A percentile compares a stretch with the other conserved stretches of the same genome.
Evolutionary conservation across 2,329 filamentous ascomycete genomes (phyloP).

Genomic region (Penicillium sp.): DNA sequence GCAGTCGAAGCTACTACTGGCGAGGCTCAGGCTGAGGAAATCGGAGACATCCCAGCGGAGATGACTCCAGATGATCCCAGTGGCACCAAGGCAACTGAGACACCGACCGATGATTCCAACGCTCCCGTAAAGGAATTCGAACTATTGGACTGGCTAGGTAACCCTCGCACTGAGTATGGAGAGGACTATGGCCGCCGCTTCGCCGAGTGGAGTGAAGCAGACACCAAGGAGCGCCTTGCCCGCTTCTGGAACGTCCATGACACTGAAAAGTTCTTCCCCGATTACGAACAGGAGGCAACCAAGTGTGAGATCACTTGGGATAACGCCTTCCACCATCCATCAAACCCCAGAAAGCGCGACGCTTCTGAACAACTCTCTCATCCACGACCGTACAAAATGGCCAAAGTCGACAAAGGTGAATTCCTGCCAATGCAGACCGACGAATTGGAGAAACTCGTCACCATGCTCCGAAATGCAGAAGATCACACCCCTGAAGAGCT

Average conservation of each 20-base stretch:
- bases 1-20: conserved; percentile 9
- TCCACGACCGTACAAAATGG: conserved; percentile 36
- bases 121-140: conserved; percentile 8
- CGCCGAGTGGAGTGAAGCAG: conserved; percentile 17
- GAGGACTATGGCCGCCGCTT: conserved; percentile 19
- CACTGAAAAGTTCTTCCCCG: conserved; percentile 31
- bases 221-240: conserved; percentile 33
- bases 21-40: conserved; percentile 15
- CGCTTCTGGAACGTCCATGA: conserved; percentile 40
- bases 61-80: not conserved
- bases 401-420: conserved; percentile 30
- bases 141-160: conserved; percentile 20
- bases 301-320: conserved; percentile 35
- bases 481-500: conserved; percentile 51
- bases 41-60: conserved; percentile 20
- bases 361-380: conserved; percentile 22
- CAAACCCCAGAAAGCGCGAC: conserved; percentile 33
- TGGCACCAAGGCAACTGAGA: conserved; percentile 2
- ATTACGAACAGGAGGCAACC: conserved; percentile 33
- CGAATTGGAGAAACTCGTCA: conserved; percentile 34
- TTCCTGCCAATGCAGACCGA: conserved; percentile 37
- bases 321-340: conserved; percentile 29
- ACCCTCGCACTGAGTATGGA: conserved; percentile 17
- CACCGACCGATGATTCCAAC: conserved; percentile 1
- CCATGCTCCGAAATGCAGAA: conserved; percentile 37